phyloP scores from a whole-genome alignment of 2,329 filamentous ascomycete species.

The Calycina marina region DNA sequence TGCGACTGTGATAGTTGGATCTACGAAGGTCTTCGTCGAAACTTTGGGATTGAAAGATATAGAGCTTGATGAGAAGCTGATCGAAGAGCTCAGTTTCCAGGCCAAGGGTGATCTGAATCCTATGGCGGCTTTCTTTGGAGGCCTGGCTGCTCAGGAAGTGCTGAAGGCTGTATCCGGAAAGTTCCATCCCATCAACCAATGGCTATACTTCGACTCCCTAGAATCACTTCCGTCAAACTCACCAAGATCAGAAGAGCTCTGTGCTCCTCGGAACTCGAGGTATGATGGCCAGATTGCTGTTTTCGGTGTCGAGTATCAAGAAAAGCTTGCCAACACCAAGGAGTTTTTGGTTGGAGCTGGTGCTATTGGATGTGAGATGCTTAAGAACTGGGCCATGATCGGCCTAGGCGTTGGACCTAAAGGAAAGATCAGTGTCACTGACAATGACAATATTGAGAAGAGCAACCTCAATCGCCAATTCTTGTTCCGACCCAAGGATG shows the following conservation, averaged over 20 bases:
- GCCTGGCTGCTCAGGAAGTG: constrained; percentile 84
- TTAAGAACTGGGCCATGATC: constrained; percentile 99
- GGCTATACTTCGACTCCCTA: constrained; percentile 95
- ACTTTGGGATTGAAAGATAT: constrained; percentile 60
- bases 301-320: constrained; percentile 84
- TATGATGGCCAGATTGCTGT: constrained; percentile 98
- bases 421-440: constrained; percentile 82
- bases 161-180: constrained; percentile 96
- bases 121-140: constrained; percentile 91
- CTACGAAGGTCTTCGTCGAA: constrained; percentile 59
- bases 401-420: constrained; percentile 78
- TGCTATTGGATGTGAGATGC: constrained; percentile 96
- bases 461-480: constrained; percentile 98
- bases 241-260: constrained; percentile 69
- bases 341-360: constrained; percentile 93
- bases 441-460: constrained; percentile 98
- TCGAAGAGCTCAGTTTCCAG: constrained; percentile 89
- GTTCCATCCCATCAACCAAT: constrained; percentile 90
- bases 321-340: constrained; percentile 79
- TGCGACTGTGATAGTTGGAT: constrained; percentile 60
- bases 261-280: constrained; percentile 69
- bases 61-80: constrained; percentile 81
- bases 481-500: constrained; percentile 83
- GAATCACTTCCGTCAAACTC: constrained; percentile 74
- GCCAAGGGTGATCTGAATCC: constrained; percentile 80